These are phyloP conservation scores for Aspergillus ochraceus DNA, from an alignment of 2,329 filamentous ascomycete genomes.

Conservation along the genomic window DNA sequence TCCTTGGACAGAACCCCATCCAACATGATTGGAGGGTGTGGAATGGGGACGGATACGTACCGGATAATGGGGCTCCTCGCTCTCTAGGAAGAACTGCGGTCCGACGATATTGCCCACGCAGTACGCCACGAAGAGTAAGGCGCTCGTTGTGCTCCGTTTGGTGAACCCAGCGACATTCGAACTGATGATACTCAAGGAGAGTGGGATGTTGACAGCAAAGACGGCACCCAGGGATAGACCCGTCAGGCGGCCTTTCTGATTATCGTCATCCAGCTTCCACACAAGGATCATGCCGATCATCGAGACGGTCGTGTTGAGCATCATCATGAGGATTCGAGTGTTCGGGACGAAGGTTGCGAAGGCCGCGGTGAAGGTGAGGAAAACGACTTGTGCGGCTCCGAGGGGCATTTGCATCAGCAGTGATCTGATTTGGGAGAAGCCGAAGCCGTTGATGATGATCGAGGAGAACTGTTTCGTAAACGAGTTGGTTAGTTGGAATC, in stretches of 20 bases:
- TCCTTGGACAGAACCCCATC: neutral
- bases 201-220: slow-evolving; percentile 38
- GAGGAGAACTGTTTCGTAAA: slow-evolving; percentile 26
- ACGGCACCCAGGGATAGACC: slow-evolving; percentile 32
- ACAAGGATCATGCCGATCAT: slow-evolving; percentile 36
- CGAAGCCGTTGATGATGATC: slow-evolving; percentile 40
- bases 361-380: slow-evolving; percentile 30
- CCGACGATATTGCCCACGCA: slow-evolving; percentile 37
- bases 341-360: slow-evolving; percentile 28
- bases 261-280: slow-evolving; percentile 26
- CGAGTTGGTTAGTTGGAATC: neutral
- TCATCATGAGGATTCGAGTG: slow-evolving; percentile 35
- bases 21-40: no score
- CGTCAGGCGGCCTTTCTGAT: slow-evolving; percentile 28
- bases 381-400: slow-evolving; percentile 34
- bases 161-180: slow-evolving; percentile 40
- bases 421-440: slow-evolving; percentile 36
- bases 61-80: slow-evolving; percentile 33
- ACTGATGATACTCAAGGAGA: slow-evolving; percentile 34
- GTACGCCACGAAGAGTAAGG: slow-evolving; percentile 51
- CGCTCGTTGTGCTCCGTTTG: slow-evolving; percentile 38
- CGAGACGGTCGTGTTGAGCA: slow-evolving; percentile 28
- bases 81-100: slow-evolving; percentile 32
- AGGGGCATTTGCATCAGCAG: slow-evolving; percentile 40
- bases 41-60: slow-evolving; percentile 17